Evolutionary conservation across 2,329 filamentous ascomycete species (phyloP), one percentile per base, ranked within the genome.

Genomic region (Colletotrichum sp.): DNA sequence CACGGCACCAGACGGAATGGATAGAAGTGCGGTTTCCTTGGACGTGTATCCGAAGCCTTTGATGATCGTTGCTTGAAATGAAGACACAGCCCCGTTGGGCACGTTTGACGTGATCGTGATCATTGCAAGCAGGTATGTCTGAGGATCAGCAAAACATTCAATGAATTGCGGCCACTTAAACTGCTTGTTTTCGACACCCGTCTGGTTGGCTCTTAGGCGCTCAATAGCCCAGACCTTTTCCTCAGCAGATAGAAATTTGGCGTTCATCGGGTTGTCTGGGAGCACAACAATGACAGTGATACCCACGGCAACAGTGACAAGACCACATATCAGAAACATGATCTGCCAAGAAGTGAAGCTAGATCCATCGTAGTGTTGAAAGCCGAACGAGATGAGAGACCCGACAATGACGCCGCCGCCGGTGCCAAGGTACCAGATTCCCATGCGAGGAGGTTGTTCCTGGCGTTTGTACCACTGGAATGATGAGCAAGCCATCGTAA

Each of bases 141-240:
- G 90, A 13, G 86, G 84, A 68, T 91, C 89, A 0, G 87, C 73
- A 5, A 86, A 79, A 1, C 85, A 82, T 75, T 91, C 88, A 13
- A 89, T 86, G 4, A 94, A 85, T 77, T 97, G 95, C 27, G 90
- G 88, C 85, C 89, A 87, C 77, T 94, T 94, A 83, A 93, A 94
- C 77, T 94, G 89, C 78, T 92, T 92, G 77, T 92, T 94, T 3
- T 93, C 93, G n/a, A 94, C 92, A 1, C 94, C 94, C 76, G 94
- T 94, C 80, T 95, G 92, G 79, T 96, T 96, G 30, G 91, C 88
- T 0, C 94, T 88, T 6, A 96, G 91, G 0, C 94, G 89, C 78
- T 95, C 94, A n/a, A 96, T 86, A 0, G 93, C 93, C 60, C 95
- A 87, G 0, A 92, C 81, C 12, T 91, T 91, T 77, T 96, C 94